phyloP scores from a whole-genome alignment of 768 basidiomycete species.

The Astraeus odoratus region DNA sequence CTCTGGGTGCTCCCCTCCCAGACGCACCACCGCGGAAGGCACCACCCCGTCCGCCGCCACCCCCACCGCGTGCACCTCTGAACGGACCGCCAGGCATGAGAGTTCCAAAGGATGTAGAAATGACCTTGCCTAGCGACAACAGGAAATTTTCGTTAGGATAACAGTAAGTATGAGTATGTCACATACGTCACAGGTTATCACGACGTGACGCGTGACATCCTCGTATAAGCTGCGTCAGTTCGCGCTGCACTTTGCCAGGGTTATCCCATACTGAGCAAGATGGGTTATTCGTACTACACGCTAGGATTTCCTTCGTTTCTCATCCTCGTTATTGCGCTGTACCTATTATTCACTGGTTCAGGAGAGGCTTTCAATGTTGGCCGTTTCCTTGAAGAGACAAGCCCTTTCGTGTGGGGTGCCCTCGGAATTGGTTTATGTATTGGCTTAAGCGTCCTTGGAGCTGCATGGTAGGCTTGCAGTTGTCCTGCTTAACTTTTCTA shows the following conservation, averaged over 20 bases:
- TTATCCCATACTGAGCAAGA: slow-evolving; percentile 7
- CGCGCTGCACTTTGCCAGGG: no score
- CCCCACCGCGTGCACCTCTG: slow-evolving; percentile 28
- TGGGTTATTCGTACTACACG: slow-evolving; percentile 46
- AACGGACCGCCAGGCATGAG: not conserved
- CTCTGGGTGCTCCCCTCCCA: slow-evolving; percentile 32
- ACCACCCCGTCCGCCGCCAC: slow-evolving; percentile 28
- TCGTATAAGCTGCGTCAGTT: not conserved
- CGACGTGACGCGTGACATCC: not conserved
- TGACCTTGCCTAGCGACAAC: not conserved
- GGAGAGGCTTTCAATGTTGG: slow-evolving; percentile 94
- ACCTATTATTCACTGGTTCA: slow-evolving; percentile 90
- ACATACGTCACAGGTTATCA: not conserved
- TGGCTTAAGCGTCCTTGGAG: slow-evolving; percentile 88
- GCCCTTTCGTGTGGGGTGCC: slow-evolving; percentile 89
- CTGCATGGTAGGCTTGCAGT: slow-evolving; percentile 67
- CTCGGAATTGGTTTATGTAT: slow-evolving; percentile 90
- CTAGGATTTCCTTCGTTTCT: slow-evolving; percentile 67
- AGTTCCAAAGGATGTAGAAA: slow-evolving; percentile 4
- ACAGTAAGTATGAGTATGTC: not conserved
- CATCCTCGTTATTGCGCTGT: slow-evolving; percentile 63
- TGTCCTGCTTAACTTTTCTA: slow-evolving; percentile 21
- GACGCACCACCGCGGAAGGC: slow-evolving; percentile 28
- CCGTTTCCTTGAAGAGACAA: slow-evolving; percentile 88
- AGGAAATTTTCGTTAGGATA: not conserved